phyloP scores from a whole-genome alignment of 768 basidiomycete genomes.

The Mycena epipterygia region DNA sequence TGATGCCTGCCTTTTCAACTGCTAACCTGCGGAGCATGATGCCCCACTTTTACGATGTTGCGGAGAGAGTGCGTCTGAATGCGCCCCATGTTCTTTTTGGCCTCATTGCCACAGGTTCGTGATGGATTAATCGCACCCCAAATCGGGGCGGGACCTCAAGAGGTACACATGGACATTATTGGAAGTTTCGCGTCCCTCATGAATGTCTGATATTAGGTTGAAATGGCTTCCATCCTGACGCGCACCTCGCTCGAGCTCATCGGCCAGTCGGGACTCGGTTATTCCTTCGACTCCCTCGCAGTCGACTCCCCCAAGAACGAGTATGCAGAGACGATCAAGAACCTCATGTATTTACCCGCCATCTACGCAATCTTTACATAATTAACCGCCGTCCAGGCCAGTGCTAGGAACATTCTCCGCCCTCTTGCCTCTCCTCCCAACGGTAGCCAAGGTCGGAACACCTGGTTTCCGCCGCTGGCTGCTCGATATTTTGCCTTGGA shows the following conservation, averaged over 20 bases:
- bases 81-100: no score
- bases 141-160: background rate
- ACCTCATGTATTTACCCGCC: background rate
- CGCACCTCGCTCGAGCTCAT: slow-evolving; percentile 6
- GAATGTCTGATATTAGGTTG: background rate
- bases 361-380: background rate
- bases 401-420: slow-evolving; percentile 36
- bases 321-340: slow-evolving; percentile 8
- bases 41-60: slow-evolving; percentile 7
- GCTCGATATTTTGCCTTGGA: slow-evolving; percentile 39
- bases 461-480: slow-evolving; percentile 43
- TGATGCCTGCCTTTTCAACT: slow-evolving; percentile 14
- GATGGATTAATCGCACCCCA: background rate
- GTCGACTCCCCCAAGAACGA: slow-evolving; percentile 6
- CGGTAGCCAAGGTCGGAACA: slow-evolving; percentile 40
- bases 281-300: slow-evolving; percentile 4
- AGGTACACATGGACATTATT: background rate
- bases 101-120: background rate
- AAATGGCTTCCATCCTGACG: background rate
- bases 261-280: background rate
- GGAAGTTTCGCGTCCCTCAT: background rate
- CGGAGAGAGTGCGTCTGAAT: background rate
- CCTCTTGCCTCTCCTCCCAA: slow-evolving; percentile 41
- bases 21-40: slow-evolving; percentile 5
- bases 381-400: slow-evolving; percentile 35